These are phyloP conservation scores for Microbotryomycetes sp. DNA, from an alignment of 1,284 basidiomycete species.

Conservation along the genomic window DNA sequence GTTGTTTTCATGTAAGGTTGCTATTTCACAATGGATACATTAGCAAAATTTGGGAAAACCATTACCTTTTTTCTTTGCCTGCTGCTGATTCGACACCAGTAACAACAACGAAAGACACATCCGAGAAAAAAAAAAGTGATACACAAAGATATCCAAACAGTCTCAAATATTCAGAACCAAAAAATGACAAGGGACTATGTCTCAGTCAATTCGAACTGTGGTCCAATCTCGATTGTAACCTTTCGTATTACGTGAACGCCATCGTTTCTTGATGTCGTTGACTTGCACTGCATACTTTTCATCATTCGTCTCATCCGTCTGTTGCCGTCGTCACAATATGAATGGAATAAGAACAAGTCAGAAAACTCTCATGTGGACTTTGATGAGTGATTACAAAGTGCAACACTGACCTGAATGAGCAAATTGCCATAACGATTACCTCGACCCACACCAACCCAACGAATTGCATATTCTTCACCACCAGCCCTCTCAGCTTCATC, in stretches of 20 bases:
- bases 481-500: conserved; percentile 14
- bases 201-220: conserved; percentile 12
- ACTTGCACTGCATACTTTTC: conserved; percentile 14
- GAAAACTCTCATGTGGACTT: too few species aligned
- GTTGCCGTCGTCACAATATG: too few species aligned
- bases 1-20: too few species aligned
- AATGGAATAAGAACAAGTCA: too few species aligned
- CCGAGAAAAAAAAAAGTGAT: too few species aligned
- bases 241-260: conserved; percentile 4
- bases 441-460: conserved; percentile 19
- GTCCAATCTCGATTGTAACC: conserved; percentile 11
- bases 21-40: background rate
- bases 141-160: too few species aligned
- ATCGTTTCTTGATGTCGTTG: conserved; percentile 18
- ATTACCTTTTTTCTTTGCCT: too few species aligned
- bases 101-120: too few species aligned
- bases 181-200: background rate
- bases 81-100: too few species aligned
- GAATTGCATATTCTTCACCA: conserved; percentile 4
- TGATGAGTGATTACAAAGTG: too few species aligned
- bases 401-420: conserved; percentile 3
- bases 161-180: too few species aligned
- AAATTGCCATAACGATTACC: conserved; percentile 12
- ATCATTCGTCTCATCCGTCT: conserved; percentile 15
- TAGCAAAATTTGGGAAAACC: too few species aligned